These are phyloP conservation scores for Fusarium phyllophilum DNA, from an alignment of 2,329 filamentous ascomycete species.

Conservation along the genomic window DNA sequence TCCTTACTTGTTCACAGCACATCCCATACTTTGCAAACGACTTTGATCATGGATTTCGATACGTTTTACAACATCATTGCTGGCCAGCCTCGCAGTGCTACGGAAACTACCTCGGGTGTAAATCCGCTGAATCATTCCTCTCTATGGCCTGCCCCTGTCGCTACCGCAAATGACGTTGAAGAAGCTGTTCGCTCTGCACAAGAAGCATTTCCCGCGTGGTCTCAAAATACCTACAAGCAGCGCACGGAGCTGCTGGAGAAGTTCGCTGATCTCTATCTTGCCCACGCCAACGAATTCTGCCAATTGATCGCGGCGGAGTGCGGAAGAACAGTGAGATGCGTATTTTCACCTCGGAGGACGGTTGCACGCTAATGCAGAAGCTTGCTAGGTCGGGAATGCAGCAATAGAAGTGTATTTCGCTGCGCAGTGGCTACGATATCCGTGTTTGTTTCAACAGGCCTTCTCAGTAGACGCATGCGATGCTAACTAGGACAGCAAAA, in stretches of 20 bases:
- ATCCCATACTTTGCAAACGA: neutral
- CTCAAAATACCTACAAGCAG: neutral
- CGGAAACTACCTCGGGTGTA: neutral
- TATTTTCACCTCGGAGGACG: neutral
- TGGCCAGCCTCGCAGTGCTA: neutral
- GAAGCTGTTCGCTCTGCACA: neutral
- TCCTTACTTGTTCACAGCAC: neutral
- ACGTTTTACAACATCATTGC: neutral
- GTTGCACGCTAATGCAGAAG: neutral
- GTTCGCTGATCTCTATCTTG: neutral
- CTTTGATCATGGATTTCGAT: neutral
- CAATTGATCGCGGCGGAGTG: neutral
- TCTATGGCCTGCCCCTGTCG: neutral
- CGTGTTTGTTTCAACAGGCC: neutral
- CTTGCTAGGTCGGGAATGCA: neutral
- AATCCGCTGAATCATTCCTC: neutral
- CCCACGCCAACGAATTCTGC: neutral
- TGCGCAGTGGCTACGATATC: neutral
- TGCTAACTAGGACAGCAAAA: neutral
- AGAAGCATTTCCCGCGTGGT: neutral
- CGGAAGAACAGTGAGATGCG: neutral
- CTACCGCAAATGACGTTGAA: neutral
- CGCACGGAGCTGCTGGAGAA: neutral
- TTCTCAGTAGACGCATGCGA: neutral
- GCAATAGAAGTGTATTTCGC: slow-evolving; percentile 2